Percentiles rank a stretch among this genome's conserved stretches.
phyloP scores from a whole-genome alignment of 805 yeast species.

The Zygotorulaspora chibaensis region DNA sequence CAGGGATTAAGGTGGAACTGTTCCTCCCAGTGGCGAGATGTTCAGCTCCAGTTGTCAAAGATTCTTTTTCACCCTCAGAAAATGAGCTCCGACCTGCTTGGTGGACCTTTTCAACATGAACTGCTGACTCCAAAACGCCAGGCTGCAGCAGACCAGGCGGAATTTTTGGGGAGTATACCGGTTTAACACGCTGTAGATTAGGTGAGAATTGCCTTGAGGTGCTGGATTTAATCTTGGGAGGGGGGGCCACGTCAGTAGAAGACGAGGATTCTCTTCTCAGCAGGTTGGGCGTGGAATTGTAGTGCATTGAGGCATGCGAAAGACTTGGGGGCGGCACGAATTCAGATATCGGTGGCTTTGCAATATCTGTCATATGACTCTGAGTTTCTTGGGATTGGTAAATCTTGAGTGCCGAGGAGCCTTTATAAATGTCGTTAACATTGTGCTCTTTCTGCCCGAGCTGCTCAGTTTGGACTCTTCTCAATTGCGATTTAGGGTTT shows the following conservation, averaged over 20 bases:
- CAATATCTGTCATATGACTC: neutral
- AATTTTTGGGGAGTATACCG: neutral
- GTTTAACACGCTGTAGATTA: neutral
- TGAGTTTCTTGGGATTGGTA: neutral
- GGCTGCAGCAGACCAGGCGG: neutral
- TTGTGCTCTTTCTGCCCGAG: neutral
- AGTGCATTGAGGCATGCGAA: slow-evolving; percentile 5
- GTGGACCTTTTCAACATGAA: neutral
- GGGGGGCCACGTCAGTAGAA: slow-evolving; percentile 20
- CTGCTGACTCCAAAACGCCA: neutral
- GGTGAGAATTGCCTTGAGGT: slow-evolving; percentile 11
- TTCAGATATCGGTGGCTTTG: neutral
- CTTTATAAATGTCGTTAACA: neutral
- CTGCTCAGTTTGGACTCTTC: slow-evolving; percentile 16
- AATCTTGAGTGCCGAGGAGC: neutral
- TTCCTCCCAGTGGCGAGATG: no score
- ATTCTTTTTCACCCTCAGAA: neutral
- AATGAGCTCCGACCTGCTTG: neutral
- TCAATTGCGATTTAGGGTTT: slow-evolving; percentile 3
- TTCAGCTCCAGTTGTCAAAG: no score
- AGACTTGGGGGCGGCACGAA: slow-evolving; percentile 3
- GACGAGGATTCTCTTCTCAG: slow-evolving; percentile 18
- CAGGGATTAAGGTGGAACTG: neutral
- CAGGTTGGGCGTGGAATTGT: slow-evolving; percentile 12
- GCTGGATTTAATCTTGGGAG: slow-evolving; percentile 17